Evolutionary conservation across 768 basidiomycete genomes (phyloP).

Genomic region (Lactifluus volemus): DNA sequence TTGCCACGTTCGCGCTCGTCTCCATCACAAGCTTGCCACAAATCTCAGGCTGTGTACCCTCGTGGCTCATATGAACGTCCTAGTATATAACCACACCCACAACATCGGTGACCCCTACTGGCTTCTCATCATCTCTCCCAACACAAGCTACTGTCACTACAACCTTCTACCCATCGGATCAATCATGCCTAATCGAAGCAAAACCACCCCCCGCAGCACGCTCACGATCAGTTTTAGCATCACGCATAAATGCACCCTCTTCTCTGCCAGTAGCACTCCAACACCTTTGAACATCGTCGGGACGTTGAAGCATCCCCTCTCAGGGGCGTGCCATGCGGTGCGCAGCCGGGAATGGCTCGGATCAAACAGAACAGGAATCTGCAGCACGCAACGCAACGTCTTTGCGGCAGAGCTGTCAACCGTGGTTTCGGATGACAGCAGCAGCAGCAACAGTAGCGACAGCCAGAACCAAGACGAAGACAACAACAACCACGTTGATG

Average conservation of each 20-base stretch:
- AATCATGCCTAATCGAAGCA: not conserved
- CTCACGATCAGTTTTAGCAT: not conserved
- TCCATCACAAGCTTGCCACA: not conserved
- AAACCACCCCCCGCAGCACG: not conserved
- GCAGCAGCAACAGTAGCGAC: not conserved
- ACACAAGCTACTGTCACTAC: not conserved
- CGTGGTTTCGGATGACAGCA: not conserved
- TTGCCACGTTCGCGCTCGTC: not conserved
- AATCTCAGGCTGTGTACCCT: not conserved
- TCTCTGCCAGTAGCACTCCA: not conserved
- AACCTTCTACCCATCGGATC: not conserved
- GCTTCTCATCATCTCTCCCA: not conserved
- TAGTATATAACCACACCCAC: not conserved
- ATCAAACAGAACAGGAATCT: not conserved
- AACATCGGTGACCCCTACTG: not conserved
- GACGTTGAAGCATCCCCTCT: not conserved
- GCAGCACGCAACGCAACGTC: constrained; percentile 2
- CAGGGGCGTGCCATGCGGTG: not conserved
- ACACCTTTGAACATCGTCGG: not conserved
- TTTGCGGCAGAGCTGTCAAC: not conserved
- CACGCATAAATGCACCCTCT: not conserved
- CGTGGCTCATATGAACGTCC: not conserved
- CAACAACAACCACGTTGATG: not conserved
- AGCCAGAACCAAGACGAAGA: not conserved
- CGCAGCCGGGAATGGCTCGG: not conserved